Evolutionary conservation across 2,329 filamentous ascomycete genomes (phyloP).

Genomic region (Venturia carpophila): DNA sequence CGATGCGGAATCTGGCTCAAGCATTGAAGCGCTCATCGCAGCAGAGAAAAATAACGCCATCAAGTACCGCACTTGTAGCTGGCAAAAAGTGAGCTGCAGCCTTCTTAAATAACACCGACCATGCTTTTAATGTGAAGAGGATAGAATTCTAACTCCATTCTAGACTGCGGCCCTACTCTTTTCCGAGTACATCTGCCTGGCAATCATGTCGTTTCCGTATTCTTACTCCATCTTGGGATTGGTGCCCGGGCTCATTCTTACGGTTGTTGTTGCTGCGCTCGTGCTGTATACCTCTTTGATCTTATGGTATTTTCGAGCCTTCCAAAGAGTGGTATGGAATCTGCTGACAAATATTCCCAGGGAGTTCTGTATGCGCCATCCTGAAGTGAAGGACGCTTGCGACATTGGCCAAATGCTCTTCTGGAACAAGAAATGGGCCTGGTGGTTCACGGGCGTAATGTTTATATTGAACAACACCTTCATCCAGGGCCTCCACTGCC

Average conservation of each 20-base stretch:
- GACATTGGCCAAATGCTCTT: conserved; percentile 95
- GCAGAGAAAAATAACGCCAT: conserved; percentile 71
- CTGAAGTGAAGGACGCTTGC: conserved; percentile 85
- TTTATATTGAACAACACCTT: conserved; percentile 93
- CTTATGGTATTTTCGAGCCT: conserved; percentile 44
- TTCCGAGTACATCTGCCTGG: conserved; percentile 89
- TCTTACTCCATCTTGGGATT: conserved; percentile 83
- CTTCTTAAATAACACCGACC: not conserved
- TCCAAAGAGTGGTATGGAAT: not conserved
- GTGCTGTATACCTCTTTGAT: conserved; percentile 77
- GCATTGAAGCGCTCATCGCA: conserved; percentile 61
- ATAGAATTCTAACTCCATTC: conserved; percentile 13
- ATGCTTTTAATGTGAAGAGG: conserved; percentile 4
- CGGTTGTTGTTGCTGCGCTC: conserved; percentile 64
- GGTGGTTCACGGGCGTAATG: conserved; percentile 67
- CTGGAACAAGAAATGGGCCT: conserved; percentile 69
- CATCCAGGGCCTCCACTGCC: conserved; percentile 75
- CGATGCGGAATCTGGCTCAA: conserved; percentile 35
- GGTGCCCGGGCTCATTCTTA: conserved; percentile 78
- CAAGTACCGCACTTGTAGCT: conserved; percentile 87
- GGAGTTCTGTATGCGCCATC: conserved; percentile 86
- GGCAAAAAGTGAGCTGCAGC: conserved; percentile 61
- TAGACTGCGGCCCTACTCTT: conserved; percentile 82
- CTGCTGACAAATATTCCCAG: conserved; percentile 35
- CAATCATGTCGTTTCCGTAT: conserved; percentile 93